Evolutionary conservation across 2,329 filamentous ascomycete species (phyloP).

Genomic region (Cordyceps pruinosa): DNA sequence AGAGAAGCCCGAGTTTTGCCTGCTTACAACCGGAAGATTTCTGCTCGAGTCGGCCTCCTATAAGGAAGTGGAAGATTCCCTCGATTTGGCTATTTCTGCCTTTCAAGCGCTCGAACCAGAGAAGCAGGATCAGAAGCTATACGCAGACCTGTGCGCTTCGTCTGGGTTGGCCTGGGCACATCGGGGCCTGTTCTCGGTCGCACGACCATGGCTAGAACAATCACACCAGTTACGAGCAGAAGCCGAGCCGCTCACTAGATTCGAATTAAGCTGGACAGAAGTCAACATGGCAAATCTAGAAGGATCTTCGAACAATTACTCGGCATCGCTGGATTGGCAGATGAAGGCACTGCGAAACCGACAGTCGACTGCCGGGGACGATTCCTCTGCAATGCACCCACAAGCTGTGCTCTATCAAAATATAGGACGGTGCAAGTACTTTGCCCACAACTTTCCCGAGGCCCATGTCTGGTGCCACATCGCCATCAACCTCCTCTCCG

Average conservation of each 20-base stretch:
- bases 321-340: neutral
- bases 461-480: neutral
- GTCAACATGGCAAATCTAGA: neutral
- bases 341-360: neutral
- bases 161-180: neutral
- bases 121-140: neutral
- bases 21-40: neutral
- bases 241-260: neutral
- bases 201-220: neutral
- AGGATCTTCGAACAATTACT: neutral
- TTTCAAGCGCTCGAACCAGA: neutral
- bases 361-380: neutral
- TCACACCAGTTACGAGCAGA: neutral
- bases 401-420: neutral
- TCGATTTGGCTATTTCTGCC: neutral
- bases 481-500: neutral
- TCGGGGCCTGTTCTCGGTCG: neutral
- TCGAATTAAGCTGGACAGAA: neutral
- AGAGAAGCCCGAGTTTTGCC: too few species aligned
- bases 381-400: neutral
- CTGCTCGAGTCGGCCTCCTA: slow-evolving; percentile 1
- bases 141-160: neutral
- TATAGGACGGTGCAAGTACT: neutral
- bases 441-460: neutral
- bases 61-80: neutral